Base-by-base conservation (phyloP, 306 rosid species). In the Inga leiocalycina region DNA sequence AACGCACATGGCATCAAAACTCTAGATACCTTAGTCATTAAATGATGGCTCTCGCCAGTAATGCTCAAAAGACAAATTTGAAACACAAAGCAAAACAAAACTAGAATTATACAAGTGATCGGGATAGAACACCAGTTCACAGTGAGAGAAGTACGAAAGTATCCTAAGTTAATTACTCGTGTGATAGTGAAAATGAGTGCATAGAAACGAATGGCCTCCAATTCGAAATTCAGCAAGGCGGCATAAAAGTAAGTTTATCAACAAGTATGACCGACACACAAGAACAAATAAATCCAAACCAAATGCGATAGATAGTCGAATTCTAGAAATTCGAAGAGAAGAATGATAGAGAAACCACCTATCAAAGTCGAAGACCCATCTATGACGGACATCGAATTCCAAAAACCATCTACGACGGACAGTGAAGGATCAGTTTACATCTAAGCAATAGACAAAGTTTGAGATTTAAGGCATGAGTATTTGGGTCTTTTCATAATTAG, bases 191-290 rank as follows among this genome's bases (percentile, higher is more conserved):
- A 57, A 75, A 44, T 51, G 76, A 75, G 56, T 71, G 76, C 14
- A 75, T 71, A 73, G 83, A 46, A 80, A 51, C 51, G 86, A 87
- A 80, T 91, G 87, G 82, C 80, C 93, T 80, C 86, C 81, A 81
- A 87, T 83, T 83, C 79, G 30, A 27, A 90, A 77, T 81, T 81
- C 14, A 24, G 48, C 81, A 32, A 57, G 45, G 44, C 20, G 43
- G 30, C n/a, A 8, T 20, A 7, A 20, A 56, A 20, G 8, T 56
- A n/a, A 20, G 64, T 35, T 85, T 84, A 80, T 79, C 89, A 84
- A 27, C 30, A 27, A 27, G 30, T 27, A 27, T 27, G 30, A 27
- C 30, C 30, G 30, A 27, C 30, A 27, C 30, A 27, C 30, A 27
- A 27, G 30, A 27, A 27, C 30, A 27, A 27, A 27, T 27, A 27